These are phyloP conservation scores for Aureobasidium sp. DNA, from an alignment of 2,329 filamentous ascomycete species.

Conservation along the genomic window DNA sequence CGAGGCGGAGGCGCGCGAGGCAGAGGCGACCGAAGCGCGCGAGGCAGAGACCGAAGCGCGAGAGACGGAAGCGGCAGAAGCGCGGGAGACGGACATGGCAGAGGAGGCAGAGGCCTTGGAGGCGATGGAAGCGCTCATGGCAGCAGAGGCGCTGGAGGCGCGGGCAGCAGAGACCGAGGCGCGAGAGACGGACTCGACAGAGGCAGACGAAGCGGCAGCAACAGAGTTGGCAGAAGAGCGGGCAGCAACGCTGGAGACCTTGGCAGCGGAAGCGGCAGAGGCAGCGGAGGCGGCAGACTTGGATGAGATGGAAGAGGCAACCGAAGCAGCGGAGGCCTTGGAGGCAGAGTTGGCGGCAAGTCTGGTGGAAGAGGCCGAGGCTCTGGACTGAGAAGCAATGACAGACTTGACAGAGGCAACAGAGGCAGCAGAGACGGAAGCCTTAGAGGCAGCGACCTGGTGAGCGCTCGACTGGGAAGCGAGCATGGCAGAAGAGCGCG, in stretches of 20 bases:
- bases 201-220: not conserved
- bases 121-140: not conserved
- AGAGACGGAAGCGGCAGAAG: constrained; percentile 2
- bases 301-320: constrained; percentile 7
- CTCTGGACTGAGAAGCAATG: not conserved
- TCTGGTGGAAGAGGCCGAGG: constrained; percentile 1
- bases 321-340: constrained; percentile 14
- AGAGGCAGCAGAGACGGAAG: constrained; percentile 10
- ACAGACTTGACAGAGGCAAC: constrained; percentile 13
- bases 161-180: constrained; percentile 13
- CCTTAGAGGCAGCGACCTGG: not conserved
- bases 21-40: not conserved
- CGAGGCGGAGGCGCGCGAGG: constrained; percentile 7
- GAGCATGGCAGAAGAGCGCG: constrained; percentile 2
- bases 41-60: constrained; percentile 10
- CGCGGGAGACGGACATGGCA: not conserved
- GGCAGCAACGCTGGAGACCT: constrained; percentile 1
- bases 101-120: constrained; percentile 6
- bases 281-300: not conserved
- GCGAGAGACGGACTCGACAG: constrained; percentile 5
- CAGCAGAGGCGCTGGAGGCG: not conserved
- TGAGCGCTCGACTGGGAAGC: constrained; percentile 6
- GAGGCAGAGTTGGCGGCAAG: constrained; percentile 10
- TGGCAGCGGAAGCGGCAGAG: not conserved
- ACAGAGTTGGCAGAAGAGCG: not conserved